Evolutionary conservation across 78 protist genomes (phyloP).

Genomic region (Dictyostelium citrinum): DNA sequence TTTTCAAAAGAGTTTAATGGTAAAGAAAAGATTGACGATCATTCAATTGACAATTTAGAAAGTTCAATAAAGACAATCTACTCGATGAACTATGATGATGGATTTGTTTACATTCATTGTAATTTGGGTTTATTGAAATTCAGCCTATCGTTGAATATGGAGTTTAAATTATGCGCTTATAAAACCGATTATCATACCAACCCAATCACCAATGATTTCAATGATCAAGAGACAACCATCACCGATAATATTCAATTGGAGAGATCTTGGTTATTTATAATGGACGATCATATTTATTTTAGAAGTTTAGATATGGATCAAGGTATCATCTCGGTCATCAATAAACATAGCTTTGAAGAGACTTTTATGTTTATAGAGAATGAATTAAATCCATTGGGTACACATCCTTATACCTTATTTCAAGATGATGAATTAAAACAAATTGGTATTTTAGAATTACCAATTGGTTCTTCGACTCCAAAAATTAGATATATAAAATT

Average conservation of each 20-base stretch:
- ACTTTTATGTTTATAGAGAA: neutral
- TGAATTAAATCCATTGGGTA: constrained; percentile 24
- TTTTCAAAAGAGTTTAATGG: neutral
- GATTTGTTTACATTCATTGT: constrained; percentile 39
- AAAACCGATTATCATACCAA: neutral
- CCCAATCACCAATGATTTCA: neutral
- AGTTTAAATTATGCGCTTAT: neutral
- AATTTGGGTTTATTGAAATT: constrained; percentile 44
- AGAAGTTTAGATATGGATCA: constrained; percentile 16
- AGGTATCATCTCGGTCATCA: neutral
- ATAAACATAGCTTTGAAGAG: constrained; percentile 6
- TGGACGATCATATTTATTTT: constrained; percentile 16
- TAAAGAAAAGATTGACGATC: neutral
- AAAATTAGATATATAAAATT: constrained; percentile 4
- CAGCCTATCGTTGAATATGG: neutral
- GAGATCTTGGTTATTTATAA: constrained; percentile 37
- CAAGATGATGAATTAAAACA: neutral
- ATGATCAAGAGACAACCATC: neutral
- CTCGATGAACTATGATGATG: constrained; percentile 17
- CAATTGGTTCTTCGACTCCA: neutral
- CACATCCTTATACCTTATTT: constrained; percentile 27
- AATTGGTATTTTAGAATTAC: constrained; percentile 29
- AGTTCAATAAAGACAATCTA: neutral
- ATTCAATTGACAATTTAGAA: neutral
- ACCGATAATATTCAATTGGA: neutral